Evolutionary conservation across 2,329 filamentous ascomycete genomes (phyloP), one percentile per base, ranked within the genome.

Genomic region (Monosporascus sp.): DNA sequence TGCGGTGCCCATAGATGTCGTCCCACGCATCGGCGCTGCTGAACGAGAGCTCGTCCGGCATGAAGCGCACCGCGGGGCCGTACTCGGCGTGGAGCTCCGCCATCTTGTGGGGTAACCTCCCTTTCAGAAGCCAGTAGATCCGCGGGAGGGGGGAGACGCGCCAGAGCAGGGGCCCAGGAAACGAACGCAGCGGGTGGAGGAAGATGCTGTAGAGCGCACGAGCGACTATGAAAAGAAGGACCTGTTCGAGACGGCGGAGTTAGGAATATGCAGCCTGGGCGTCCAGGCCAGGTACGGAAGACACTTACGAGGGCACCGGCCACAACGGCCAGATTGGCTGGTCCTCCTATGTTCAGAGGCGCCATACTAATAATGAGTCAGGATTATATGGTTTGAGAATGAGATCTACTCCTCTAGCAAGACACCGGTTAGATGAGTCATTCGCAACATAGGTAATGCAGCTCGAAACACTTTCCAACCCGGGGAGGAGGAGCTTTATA

Each of bases 31-130:
- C 61, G 0, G 69, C 58, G 69, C 71, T 54, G 20, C 62, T 64
- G 57, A 70, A 77, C 3, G 70, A 68, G 35, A 78, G 64, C 58
- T 77, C 73, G 49, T 72, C 65, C 3, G 75, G 74, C 3, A 65
- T 63, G 37, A 75, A 60, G 5, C 75, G 72, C 14, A 78, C 70
- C 3, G 74, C 64, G 2, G 65, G 60, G 8, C 75, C 75, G 52
- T 75, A 75, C 49, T 67, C 58, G 6, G 58, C 53, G 55, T 73
- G 70, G n/a, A 72, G 57, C 7, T 63, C 56, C 18, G 56, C 53
- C 5, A 68, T 54, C 41, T 62, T 55, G 49, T 58, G 63, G 7
- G 58, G 55, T n/a, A 68, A 56, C 3, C 54, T 53, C 37, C 67
- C 67, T 14, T 45, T 60, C 8, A 58, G 35, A 7, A 63, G 39